Conservation (phyloP, 495 filamentous ascomycete species). For the Lentithecium fluviatile region DNA sequence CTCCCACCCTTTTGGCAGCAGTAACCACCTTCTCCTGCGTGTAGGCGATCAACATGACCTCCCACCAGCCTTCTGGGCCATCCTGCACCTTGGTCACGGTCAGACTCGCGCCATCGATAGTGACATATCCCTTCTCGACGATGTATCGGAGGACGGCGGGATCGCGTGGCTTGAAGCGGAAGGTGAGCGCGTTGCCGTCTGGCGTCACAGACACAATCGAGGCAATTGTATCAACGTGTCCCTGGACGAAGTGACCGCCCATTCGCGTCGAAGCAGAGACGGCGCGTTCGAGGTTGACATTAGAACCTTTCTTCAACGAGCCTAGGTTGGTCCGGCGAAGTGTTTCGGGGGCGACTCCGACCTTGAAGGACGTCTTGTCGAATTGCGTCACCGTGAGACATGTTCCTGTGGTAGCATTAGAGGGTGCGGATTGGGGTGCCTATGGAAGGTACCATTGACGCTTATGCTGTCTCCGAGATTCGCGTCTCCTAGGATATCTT, state of each 20-base stretch:
- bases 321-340: conserved; percentile 95
- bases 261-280: conserved; percentile 86
- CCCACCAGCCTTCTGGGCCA: conserved; percentile 74
- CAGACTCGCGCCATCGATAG: conserved; percentile 93
- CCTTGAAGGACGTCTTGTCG: conserved; percentile 70
- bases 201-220: conserved; percentile 63
- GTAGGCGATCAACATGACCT: conserved; percentile 99
- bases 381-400: conserved; percentile 91
- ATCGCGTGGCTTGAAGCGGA: conserved; percentile 74
- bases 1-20: conserved; percentile 75
- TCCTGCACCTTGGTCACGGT: conserved; percentile 76
- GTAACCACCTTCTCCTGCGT: conserved; percentile 91
- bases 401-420: conserved; percentile 51
- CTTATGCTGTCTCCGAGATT: conserved; percentile 90
- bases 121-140: conserved; percentile 95
- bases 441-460: conserved; percentile 67
- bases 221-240: conserved; percentile 90
- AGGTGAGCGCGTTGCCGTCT: conserved; percentile 84
- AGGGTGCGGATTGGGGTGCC: background rate
- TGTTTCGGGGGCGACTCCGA: conserved; percentile 94
- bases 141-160: conserved; percentile 71
- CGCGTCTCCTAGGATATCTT: conserved; percentile 73
- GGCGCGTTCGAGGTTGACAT: conserved; percentile 90
- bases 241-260: conserved; percentile 85
- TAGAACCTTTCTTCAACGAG: conserved; percentile 53